These are phyloP conservation scores for Fusarium euwallaceae DNA, from an alignment of 2,329 filamentous ascomycete species.

Conservation along the genomic window DNA sequence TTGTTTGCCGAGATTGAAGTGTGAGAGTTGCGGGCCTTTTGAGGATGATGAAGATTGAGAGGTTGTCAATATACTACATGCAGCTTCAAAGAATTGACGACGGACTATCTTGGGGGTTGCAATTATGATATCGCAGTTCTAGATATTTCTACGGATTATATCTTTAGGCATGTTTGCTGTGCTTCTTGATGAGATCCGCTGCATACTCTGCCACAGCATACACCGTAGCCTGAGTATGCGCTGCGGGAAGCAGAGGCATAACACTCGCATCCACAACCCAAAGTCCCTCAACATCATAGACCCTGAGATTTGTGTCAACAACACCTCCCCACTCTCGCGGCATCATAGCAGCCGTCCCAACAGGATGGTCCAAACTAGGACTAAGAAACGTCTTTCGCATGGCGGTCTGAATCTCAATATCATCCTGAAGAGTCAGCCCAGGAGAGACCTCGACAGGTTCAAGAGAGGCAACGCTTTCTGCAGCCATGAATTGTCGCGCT, in stretches of 20 bases:
- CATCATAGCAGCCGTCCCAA: conserved; percentile 66
- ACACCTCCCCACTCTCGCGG: conserved; percentile 63
- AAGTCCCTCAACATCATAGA: conserved; percentile 52
- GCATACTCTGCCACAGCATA: conserved; percentile 37
- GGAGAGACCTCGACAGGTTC: conserved; percentile 34
- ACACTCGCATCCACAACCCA: conserved; percentile 38
- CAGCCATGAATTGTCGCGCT: conserved; percentile 38
- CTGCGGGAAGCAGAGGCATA: conserved; percentile 33
- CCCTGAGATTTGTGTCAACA: conserved; percentile 60
- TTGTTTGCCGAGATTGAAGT: background rate
- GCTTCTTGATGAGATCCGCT: conserved; percentile 16
- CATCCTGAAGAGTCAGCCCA: conserved; percentile 40
- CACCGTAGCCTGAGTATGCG: conserved; percentile 29
- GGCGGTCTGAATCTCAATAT: conserved; percentile 34
- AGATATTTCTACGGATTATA: too few species aligned
- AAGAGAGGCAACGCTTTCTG: conserved; percentile 26
- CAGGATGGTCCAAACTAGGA: conserved; percentile 54
- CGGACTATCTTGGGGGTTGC: too few species aligned
- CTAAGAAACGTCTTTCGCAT: conserved; percentile 31
- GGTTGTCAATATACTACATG: too few species aligned
- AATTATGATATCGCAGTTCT: too few species aligned
- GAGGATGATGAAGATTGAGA: too few species aligned
- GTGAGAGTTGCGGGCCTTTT: too few species aligned
- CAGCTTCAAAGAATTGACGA: too few species aligned
- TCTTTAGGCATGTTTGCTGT: background rate